Evolutionary conservation across 23 red algal genomes (phyloP), one percentile per base, ranked within the genome.

Genomic region (Gracilaria domingensis): DNA sequence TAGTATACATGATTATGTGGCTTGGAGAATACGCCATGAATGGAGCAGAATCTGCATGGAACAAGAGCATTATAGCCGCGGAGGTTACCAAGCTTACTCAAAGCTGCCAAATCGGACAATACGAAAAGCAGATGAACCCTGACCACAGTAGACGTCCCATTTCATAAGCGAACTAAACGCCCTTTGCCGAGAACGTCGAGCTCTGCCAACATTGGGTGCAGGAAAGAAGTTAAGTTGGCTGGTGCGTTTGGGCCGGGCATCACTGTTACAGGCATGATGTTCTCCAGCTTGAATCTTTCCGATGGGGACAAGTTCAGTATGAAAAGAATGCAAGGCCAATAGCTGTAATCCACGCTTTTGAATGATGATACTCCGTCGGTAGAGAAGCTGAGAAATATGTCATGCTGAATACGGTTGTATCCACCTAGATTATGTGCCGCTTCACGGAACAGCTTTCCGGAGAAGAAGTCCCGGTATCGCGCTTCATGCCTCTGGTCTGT

Each of bases 311-410:
- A 18, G 33, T 80, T 58, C 2, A 55, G 26, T 8, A 80, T 54
- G 17, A 80, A 80, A 2, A 80, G 24, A 21, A 80, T 28, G 25
- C n/a, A 28, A 9, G 76, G 76, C 76, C 48, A 80, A 17, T 60
- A 80, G 54, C 26, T 58, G 20, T 80, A 80, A 8, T 80, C 49
- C 4, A 24, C 39, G n/a, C 26, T 58, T 58, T 80, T 80, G 54
- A 80, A 80, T 36, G 76, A 2, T 0, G 25, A 58, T 18, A 80
- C 76, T 54, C 76, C 76, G 39, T 80, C 76, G 4, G 76, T 58
- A 21, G 54, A 60, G 12, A 80, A 80, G 12, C 33, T 39, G 4
- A 80, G 54, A 9, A 80, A 80, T 9, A 80, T 34, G 21, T 36
- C 76, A 18, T 80, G 1, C 48, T 80, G n/a, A 18, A 80, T 34